Conservation (phyloP, 345 rosid species). For the Camelina sativa region DNA sequence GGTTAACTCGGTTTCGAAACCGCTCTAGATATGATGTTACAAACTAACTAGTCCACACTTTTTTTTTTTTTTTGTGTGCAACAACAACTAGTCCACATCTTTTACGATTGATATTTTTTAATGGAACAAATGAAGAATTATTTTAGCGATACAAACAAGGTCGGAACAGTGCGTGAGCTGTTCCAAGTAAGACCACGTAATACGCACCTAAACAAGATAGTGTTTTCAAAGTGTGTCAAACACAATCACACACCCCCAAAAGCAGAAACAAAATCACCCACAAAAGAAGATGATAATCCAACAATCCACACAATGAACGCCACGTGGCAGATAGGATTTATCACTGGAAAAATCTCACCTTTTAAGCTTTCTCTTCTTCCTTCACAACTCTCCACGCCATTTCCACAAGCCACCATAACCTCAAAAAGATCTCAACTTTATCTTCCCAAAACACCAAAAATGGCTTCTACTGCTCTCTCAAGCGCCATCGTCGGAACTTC, state of each 20-base stretch:
- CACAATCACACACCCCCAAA: constrained; percentile 31
- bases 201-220: constrained; percentile 31
- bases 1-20: too few species aligned
- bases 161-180: constrained; percentile 7
- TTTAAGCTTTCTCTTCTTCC: constrained; percentile 5
- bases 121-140: neutral
- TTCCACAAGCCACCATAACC: constrained; percentile 28
- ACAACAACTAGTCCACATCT: neutral
- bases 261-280: constrained; percentile 1
- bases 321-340: constrained; percentile 68
- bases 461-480: constrained; percentile 70
- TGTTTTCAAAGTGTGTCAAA: constrained; percentile 33
- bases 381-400: constrained; percentile 45
- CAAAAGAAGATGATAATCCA: constrained; percentile 48
- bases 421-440: neutral
- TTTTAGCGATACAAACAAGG: constrained; percentile 1
- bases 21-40: too few species aligned
- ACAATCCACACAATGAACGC: constrained; percentile 46
- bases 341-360: constrained; percentile 22
- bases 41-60: neutral
- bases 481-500: constrained; percentile 66
- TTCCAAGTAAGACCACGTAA: constrained; percentile 29
- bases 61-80: too few species aligned
- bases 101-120: neutral
- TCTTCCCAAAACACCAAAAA: constrained; percentile 8